Evolutionary conservation across 148 eudicot species (phyloP), one percentile per base, ranked within the genome.

Genomic region (Rhododendron henanense): DNA sequence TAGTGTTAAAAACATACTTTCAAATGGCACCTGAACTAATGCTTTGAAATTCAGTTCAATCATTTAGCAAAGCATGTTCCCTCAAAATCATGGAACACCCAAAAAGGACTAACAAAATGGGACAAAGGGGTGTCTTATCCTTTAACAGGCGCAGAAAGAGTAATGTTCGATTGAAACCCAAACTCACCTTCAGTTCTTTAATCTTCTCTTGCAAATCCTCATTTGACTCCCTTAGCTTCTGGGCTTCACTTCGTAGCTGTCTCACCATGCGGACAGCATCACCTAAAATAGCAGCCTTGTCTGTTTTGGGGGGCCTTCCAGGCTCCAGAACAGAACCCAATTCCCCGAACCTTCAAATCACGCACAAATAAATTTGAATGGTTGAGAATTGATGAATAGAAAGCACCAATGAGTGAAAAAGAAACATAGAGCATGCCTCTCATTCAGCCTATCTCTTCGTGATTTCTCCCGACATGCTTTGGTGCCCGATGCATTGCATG

Each of bases 251-350:
- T 59, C 90, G 86, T 76, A 94, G 82, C 90, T 92, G 90, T 74
- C 88, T 90, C 23, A 94, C 90, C 90, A 89, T 88, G 53, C 91
- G 90, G 61, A 86, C 88, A 87, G 97, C 95, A 82, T 94, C 95
- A 78, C 75, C 81, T 83, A 94, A 86, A 78, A 91, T 88, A 50
- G 92, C 92, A 57, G 90, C 84, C 88, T 94, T 94, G 88, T 93
- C 97, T 5, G 85, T 84, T 82, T 90, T 94, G n/a, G 93, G 94
- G 50, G 93, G 82, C 88, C 88, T 87, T 67, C 93, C 95, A 82
- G 93, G 92, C 86, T 92, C 95, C 77, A 94, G 83, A 69, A 92
- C 74, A 35, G 94, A 85, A 81, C 90, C 65, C 87, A 94, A 85
- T 85, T 94, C 94, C 63, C 84, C 39, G 48, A 93, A 93, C 90